A percentile compares a stretch with the other conserved stretches of the same genome.
phyloP scores from a whole-genome alignment of 78 protist species.

The Dictyostelium purpureum region DNA sequence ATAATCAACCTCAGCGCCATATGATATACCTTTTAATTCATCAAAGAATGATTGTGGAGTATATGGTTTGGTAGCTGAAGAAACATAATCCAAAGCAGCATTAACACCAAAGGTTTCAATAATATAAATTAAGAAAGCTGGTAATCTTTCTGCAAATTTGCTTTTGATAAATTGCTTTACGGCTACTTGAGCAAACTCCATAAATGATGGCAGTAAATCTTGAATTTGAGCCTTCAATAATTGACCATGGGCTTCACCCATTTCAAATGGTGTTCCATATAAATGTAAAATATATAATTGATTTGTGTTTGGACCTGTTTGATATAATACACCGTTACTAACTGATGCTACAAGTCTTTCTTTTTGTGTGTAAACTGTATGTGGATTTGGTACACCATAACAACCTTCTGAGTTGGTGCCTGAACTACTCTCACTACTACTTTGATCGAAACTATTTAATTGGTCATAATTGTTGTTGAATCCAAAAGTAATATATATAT shows the following conservation, averaged over 20 bases:
- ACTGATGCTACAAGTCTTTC: not conserved
- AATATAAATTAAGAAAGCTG: not conserved
- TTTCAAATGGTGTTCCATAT: constrained; percentile 74
- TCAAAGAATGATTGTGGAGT: constrained; percentile 58
- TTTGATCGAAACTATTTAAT: not conserved
- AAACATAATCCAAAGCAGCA: constrained; percentile 60
- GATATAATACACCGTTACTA: constrained; percentile 3
- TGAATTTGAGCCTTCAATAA: constrained; percentile 54
- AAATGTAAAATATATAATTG: constrained; percentile 30
- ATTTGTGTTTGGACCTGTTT: constrained; percentile 1
- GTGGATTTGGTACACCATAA: not conserved
- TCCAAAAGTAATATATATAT: too few species aligned
- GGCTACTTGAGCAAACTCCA: constrained; percentile 9
- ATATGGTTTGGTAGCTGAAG: constrained; percentile 9
- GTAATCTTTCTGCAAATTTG: not conserved
- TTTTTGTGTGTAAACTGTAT: not conserved
- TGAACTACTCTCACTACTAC: not conserved
- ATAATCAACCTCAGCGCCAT: constrained; percentile 68
- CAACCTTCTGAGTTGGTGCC: not conserved
- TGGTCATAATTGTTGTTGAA: too few species aligned
- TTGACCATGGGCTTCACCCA: constrained; percentile 86
- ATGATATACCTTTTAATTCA: constrained; percentile 69
- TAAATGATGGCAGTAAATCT: constrained; percentile 20
- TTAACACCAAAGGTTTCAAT: constrained; percentile 50
- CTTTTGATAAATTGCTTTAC: not conserved